Evolutionary conservation across 805 yeast genomes (phyloP).

Genomic region (Yamadazyma endophytica): DNA sequence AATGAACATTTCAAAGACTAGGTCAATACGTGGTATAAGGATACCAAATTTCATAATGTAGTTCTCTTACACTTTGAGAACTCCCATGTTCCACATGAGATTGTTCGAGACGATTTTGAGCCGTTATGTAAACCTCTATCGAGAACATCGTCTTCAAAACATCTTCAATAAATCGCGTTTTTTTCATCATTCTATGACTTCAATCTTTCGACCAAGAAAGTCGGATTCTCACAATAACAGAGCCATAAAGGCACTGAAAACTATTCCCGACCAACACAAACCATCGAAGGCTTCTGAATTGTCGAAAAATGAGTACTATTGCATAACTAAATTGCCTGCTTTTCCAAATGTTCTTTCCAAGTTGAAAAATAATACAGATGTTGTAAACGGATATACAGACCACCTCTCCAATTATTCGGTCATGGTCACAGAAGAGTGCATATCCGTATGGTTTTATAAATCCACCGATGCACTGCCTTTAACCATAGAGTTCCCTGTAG

Average conservation of each 20-base stretch:
- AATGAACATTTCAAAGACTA: no score
- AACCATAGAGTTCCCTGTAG: conserved; percentile 49
- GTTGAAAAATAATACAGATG: conserved; percentile 1
- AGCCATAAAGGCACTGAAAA: not conserved
- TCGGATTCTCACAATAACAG: no score
- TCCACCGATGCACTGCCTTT: conserved; percentile 59
- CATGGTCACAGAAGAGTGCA: conserved; percentile 43
- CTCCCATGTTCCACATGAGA: no score
- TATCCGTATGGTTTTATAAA: conserved; percentile 66
- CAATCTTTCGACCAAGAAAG: no score
- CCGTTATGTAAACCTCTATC: no score
- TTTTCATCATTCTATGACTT: no score
- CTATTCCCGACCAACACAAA: not conserved
- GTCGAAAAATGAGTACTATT: conserved; percentile 55
- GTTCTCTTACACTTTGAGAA: no score
- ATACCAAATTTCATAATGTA: no score
- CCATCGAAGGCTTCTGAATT: conserved; percentile 32
- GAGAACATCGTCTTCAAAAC: no score
- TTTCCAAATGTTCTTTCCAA: conserved; percentile 40
- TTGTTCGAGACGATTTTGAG: no score
- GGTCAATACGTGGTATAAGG: no score
- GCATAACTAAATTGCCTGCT: conserved; percentile 54
- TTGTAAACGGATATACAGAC: conserved; percentile 44
- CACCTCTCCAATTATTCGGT: conserved; percentile 46
- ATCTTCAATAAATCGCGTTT: no score